These are phyloP conservation scores for Pistacia integerrima DNA, from an alignment of 345 rosid genomes.

Conservation along the genomic window DNA sequence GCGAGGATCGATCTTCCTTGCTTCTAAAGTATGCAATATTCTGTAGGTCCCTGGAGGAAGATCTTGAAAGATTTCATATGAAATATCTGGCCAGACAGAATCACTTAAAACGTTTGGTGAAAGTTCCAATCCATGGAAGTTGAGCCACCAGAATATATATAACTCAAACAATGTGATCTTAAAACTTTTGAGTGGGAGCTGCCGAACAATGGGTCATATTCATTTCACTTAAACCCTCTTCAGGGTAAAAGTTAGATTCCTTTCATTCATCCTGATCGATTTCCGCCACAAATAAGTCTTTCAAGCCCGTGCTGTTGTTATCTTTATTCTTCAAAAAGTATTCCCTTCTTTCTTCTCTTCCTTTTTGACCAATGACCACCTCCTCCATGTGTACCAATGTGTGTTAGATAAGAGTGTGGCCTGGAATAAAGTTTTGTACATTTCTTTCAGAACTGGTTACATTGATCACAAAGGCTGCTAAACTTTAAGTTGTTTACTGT, in stretches of 20 bases:
- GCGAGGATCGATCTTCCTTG: not conserved
- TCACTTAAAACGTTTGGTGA: not conserved
- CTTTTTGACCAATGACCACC: slow-evolving; percentile 16
- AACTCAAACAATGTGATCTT: not conserved
- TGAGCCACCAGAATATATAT: not conserved
- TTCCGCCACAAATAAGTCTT: slow-evolving; percentile 10
- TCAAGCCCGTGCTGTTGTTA: not conserved
- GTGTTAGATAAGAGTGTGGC: not conserved
- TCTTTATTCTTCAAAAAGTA: slow-evolving; percentile 16
- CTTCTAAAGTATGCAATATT: slow-evolving; percentile 19
- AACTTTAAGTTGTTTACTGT: not conserved
- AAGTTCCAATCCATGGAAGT: not conserved
- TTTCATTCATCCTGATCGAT: not conserved
- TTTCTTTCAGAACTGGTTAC: no score
- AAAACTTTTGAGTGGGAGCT: not conserved
- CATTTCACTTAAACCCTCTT: not conserved
- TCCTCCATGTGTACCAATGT: not conserved
- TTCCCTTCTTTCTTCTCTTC: slow-evolving; percentile 17
- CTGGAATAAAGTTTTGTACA: slow-evolving; percentile 2
- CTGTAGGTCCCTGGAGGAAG: slow-evolving; percentile 17
- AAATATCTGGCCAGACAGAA: not conserved
- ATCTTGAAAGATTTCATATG: slow-evolving; percentile 17
- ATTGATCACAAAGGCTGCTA: not conserved
- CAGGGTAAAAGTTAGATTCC: slow-evolving; percentile 12
- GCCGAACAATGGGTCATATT: slow-evolving; percentile 6